A percentile compares a stretch with the other conserved stretches of the same genome.
Conservation (phyloP, 495 filamentous ascomycete species). For the Zalerion maritima region DNA sequence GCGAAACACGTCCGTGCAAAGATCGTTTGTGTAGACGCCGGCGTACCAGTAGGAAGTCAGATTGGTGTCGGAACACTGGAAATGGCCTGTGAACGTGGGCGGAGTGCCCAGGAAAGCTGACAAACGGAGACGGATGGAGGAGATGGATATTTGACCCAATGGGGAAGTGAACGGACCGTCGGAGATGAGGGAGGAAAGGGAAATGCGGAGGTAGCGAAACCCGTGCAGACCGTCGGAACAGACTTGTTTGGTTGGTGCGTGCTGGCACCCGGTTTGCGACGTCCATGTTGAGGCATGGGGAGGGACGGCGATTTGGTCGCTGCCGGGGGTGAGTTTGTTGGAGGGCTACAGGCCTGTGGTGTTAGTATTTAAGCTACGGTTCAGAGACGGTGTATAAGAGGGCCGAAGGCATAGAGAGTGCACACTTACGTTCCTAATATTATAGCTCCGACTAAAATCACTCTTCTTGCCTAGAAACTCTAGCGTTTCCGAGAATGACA, state of each 20-base stretch:
- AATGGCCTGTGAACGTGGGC: conserved; percentile 31
- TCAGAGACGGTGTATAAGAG: not conserved
- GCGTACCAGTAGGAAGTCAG: conserved; percentile 36
- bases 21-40: conserved; percentile 31
- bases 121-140: conserved; percentile 22
- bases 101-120: conserved; percentile 27
- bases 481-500: conserved; percentile 32
- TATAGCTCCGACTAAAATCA: conserved; percentile 31
- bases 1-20: conserved; percentile 24
- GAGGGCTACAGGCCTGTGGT: conserved; percentile 8
- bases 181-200: conserved; percentile 20
- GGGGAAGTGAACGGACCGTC: conserved; percentile 27
- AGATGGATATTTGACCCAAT: conserved; percentile 22
- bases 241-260: conserved; percentile 18
- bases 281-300: conserved; percentile 24
- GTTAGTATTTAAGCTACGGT: conserved; percentile 1
- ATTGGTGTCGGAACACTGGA: conserved; percentile 29
- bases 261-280: conserved; percentile 23
- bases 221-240: conserved; percentile 34
- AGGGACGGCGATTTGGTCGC: conserved; percentile 28
- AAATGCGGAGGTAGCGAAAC: conserved; percentile 32
- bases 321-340: conserved; percentile 21
- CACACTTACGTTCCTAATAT: conserved; percentile 10
- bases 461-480: conserved; percentile 25
- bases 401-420: not conserved